Percentiles rank a stretch among this genome's conserved stretches.
Conservation (phyloP, 176 grass and related monocot species). For the Melocanna baccifera region DNA sequence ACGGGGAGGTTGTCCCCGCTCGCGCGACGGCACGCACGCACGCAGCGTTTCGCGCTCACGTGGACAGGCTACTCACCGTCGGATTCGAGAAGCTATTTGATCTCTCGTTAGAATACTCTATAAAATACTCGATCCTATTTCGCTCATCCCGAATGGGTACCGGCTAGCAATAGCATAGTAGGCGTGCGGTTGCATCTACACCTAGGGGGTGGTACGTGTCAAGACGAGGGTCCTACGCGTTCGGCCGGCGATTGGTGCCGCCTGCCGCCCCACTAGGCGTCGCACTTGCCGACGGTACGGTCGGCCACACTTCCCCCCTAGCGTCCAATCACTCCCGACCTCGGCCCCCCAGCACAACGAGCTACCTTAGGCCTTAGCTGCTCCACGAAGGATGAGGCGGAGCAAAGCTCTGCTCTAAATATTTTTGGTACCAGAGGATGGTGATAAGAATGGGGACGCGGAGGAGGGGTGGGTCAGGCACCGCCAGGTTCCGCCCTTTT, state of each 20-base stretch:
- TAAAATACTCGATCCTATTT: not conserved
- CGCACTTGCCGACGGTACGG: constrained; percentile 33
- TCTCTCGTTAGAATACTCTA: not conserved
- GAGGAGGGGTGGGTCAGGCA: not conserved
- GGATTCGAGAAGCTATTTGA: too few species aligned
- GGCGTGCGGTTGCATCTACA: not conserved
- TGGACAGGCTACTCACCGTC: too few species aligned
- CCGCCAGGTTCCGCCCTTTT: not conserved
- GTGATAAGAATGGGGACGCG: too few species aligned
- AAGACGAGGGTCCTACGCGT: not conserved
- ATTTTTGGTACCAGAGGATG: not conserved
- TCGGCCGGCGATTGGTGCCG: not conserved
- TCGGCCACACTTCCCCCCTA: not conserved
- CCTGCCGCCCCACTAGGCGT: constrained; percentile 18
- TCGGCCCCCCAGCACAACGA: not conserved
- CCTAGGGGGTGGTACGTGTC: constrained; percentile 6
- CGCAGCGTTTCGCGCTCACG: too few species aligned
- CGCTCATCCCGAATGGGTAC: not conserved
- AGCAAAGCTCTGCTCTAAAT: not conserved
- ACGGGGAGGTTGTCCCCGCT: too few species aligned
- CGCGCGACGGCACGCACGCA: not conserved
- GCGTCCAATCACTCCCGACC: not conserved
- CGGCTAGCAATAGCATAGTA: not conserved
- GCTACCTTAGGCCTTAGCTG: too few species aligned
- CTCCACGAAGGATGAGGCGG: not conserved